phyloP scores from a whole-genome alignment of 2,329 filamentous ascomycete species.

The Ophiobolus disseminans region DNA sequence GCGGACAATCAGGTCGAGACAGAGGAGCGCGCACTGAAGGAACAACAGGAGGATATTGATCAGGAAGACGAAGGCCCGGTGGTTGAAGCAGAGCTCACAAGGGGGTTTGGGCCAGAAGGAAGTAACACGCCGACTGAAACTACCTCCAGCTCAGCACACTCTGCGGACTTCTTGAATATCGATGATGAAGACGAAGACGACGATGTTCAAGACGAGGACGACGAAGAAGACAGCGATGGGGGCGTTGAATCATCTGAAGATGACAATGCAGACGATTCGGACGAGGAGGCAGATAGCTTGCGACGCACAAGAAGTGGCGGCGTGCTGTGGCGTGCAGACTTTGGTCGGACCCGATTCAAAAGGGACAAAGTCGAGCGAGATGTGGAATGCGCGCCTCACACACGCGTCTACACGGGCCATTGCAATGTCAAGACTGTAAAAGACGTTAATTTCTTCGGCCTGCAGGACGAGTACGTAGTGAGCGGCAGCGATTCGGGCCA shows the following conservation, averaged over 20 bases:
- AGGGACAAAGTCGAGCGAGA: constrained; percentile 61
- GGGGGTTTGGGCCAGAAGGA: constrained; percentile 18
- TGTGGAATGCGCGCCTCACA: constrained; percentile 64
- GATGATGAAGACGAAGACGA: constrained; percentile 37
- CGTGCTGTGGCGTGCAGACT: constrained; percentile 58
- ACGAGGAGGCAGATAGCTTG: constrained; percentile 41
- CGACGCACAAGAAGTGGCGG: constrained; percentile 45
- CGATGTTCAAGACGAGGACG: constrained; percentile 42
- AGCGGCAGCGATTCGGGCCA: constrained; percentile 71
- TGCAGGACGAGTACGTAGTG: constrained; percentile 72
- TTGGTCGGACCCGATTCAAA: constrained; percentile 52
- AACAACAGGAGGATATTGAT: constrained; percentile 57
- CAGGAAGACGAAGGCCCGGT: constrained; percentile 55
- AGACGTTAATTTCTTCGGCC: constrained; percentile 72
- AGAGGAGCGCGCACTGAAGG: constrained; percentile 50
- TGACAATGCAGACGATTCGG: constrained; percentile 35
- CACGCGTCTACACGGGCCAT: constrained; percentile 66
- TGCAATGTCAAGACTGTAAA: constrained; percentile 73
- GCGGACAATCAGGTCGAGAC: constrained; percentile 48
- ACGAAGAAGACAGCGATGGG: constrained; percentile 21
- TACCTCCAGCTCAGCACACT: background rate
- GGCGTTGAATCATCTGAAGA: constrained; percentile 5
- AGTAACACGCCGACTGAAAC: background rate
- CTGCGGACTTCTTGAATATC: background rate
- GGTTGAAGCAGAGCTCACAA: constrained; percentile 38